Conservation (phyloP, 257 asterid genomes). For the Dorcoceras hygrometricum region DNA sequence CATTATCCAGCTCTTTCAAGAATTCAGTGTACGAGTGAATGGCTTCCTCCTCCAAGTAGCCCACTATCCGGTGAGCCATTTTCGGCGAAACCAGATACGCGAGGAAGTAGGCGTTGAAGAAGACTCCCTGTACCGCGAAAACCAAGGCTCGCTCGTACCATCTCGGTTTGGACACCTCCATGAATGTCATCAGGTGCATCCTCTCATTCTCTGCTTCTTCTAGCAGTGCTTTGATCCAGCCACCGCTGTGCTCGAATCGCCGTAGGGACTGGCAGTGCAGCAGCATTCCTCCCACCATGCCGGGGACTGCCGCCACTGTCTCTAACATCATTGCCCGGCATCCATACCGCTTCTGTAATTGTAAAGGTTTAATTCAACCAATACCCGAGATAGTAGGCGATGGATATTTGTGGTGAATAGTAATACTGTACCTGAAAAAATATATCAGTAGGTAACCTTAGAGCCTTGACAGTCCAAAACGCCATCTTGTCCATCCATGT, state of each 20-base stretch:
- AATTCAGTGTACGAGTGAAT: slow-evolving; percentile 66
- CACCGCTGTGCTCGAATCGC: slow-evolving; percentile 66
- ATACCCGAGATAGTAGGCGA: too few relatives aligned
- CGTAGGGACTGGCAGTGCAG: slow-evolving; percentile 59
- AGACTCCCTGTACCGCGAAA: slow-evolving; percentile 63
- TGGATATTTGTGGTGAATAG: too few relatives aligned
- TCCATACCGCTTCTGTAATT: slow-evolving; percentile 62
- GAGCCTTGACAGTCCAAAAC: slow-evolving; percentile 60
- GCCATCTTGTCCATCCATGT: slow-evolving; percentile 79
- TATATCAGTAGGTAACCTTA: slow-evolving; percentile 67
- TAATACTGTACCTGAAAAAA: slow-evolving; percentile 92
- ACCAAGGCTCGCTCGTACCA: slow-evolving; percentile 74
- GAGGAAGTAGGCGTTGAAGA: slow-evolving; percentile 73
- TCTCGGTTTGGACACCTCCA: slow-evolving; percentile 62
- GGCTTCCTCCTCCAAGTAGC: slow-evolving; percentile 73
- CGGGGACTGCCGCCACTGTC: slow-evolving; percentile 75
- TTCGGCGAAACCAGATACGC: slow-evolving; percentile 58
- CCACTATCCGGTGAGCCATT: slow-evolving; percentile 64
- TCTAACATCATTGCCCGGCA: slow-evolving; percentile 79
- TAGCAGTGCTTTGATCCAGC: slow-evolving; percentile 60
- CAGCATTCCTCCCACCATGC: slow-evolving; percentile 74
- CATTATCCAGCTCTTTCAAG: slow-evolving; percentile 52
- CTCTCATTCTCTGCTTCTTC: slow-evolving; percentile 78
- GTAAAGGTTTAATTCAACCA: too few relatives aligned
- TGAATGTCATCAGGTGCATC: slow-evolving; percentile 79